Evolutionary conservation across 148 eudicot species (phyloP).

Genomic region (Pharnaceum exiguum): DNA sequence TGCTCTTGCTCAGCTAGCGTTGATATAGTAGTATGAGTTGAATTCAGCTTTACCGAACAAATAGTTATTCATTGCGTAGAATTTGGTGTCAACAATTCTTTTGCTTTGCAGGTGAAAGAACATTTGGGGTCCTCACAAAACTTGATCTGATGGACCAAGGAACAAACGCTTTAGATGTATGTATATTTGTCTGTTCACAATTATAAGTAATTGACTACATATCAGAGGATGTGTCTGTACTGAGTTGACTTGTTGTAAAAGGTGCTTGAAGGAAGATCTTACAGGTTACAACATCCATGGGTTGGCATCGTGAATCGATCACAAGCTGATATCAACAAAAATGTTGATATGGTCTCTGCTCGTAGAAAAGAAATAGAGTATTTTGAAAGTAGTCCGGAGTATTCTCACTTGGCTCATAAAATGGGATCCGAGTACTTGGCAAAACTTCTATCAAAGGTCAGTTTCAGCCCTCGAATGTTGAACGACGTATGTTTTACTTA

Average conservation of each 20-base stretch:
- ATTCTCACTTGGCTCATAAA: slow-evolving; percentile 88
- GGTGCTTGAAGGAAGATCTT: slow-evolving; percentile 98
- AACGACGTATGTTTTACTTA: too few relatives aligned
- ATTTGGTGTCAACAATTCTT: not conserved
- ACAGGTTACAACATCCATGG: slow-evolving; percentile 97
- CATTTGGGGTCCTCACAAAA: slow-evolving; percentile 94
- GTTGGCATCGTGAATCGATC: slow-evolving; percentile 99
- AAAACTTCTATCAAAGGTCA: slow-evolving; percentile 81
- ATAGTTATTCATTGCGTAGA: not conserved
- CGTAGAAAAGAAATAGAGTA: slow-evolving; percentile 90
- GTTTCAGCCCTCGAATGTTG: slow-evolving; percentile 4
- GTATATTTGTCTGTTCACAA: slow-evolving; percentile 13
- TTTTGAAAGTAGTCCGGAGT: slow-evolving; percentile 94
- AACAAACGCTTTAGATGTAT: slow-evolving; percentile 91
- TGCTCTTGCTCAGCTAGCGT: slow-evolving; percentile 3
- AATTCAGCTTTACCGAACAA: not conserved
- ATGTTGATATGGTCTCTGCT: slow-evolving; percentile 83
- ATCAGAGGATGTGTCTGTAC: not conserved
- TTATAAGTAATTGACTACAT: not conserved
- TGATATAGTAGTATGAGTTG: not conserved
- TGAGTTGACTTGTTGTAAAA: slow-evolving; percentile 12
- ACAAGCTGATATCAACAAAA: slow-evolving; percentile 98
- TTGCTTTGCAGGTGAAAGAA: slow-evolving; percentile 74
- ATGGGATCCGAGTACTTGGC: slow-evolving; percentile 98
- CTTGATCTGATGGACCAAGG: slow-evolving; percentile 99